Base-by-base conservation (phyloP, 2,329 filamentous ascomycete genomes). In the Exophiala viscosa region DNA sequence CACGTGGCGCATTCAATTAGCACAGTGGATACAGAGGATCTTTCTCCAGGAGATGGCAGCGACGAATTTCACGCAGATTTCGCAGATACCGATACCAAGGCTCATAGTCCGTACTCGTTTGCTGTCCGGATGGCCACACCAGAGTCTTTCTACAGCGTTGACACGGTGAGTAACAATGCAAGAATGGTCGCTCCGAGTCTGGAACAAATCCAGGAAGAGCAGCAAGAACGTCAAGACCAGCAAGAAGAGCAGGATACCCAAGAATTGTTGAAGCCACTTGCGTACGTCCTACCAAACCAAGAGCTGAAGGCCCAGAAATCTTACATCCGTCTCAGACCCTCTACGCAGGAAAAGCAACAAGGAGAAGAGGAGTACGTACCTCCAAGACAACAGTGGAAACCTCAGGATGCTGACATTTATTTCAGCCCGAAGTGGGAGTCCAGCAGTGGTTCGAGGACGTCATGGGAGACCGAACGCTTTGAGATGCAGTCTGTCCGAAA, bases 361-460 rank as follows among this genome's bases (percentile, higher is more conserved):
- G 47, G 35, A n/a, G n/a, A 50, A 28, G 14, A 38, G 13, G 44
- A 45, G 7, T 55, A 55, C 20, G 23, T 55, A 6, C 31, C 45
- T 14, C 53, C 48, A 6, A 39, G 53, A 32, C 46, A 50, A 36
- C 13, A 18, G 13, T 55, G 53, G 53, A 52, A 48, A 35, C 31
- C 3, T n/a, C 5, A n/a, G 32, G 45, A 45, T 14, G 23, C 45
- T 14, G 32, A 33, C 14, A 15, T 40, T 13, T 20, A 35, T 10
- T n/a, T 39, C 28, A 41, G 14, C 13, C 10, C 9, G 17, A 7
- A 13, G 28, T 15, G 43, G 23, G 8, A 34, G 14, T 33, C 47
- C 3, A 43, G 14, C 11, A 34, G 14, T 4, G 20, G 10, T 3
- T 46, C 48, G 10, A 39, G n/a, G 33, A 34, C 42, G 11, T 52